These are phyloP conservation scores for Bryoglossum gracile DNA, from an alignment of 495 filamentous ascomycete genomes.

Conservation along the genomic window DNA sequence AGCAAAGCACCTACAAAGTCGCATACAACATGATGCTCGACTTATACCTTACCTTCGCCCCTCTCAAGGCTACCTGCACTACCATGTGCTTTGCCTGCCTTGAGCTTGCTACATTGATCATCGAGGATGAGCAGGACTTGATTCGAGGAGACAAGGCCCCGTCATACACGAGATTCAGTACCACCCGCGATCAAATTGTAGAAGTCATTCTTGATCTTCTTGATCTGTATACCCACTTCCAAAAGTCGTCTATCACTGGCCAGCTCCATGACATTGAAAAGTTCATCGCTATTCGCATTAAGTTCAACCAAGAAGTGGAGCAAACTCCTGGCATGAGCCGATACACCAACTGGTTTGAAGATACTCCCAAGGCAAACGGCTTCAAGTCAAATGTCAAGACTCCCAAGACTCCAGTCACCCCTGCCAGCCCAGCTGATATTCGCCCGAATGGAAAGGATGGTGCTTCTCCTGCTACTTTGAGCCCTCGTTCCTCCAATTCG, in stretches of 20 bases:
- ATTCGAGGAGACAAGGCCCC: slow-evolving; percentile 11
- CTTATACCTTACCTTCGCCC: slow-evolving; percentile 85
- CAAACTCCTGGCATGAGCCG: slow-evolving; percentile 42
- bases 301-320: slow-evolving; percentile 68
- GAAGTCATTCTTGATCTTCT: slow-evolving; percentile 82
- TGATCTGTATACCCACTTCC: slow-evolving; percentile 78
- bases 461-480: slow-evolving; percentile 31
- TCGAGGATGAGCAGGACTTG: slow-evolving; percentile 16
- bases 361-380: slow-evolving; percentile 19
- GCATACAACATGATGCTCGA: slow-evolving; percentile 81
- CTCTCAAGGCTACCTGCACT: slow-evolving; percentile 75
- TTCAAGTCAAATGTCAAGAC: slow-evolving; percentile 24
- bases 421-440: slow-evolving; percentile 26
- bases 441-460: slow-evolving; percentile 23
- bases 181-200: slow-evolving; percentile 62
- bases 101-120: slow-evolving; percentile 66
- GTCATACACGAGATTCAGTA: slow-evolving; percentile 48
- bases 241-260: slow-evolving; percentile 64
- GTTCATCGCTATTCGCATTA: slow-evolving; percentile 78
- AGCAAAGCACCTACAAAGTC: slow-evolving; percentile 47
- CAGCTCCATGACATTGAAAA: slow-evolving; percentile 58
- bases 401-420: slow-evolving; percentile 28
- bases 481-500: slow-evolving; percentile 38
- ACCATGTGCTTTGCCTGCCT: slow-evolving; percentile 76
- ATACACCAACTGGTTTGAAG: slow-evolving; percentile 33